Percentiles rank a stretch among this genome's conserved stretches.
These are phyloP conservation scores for Myriangium duriaei DNA, from an alignment of 2,329 filamentous ascomycete genomes.

Conservation along the genomic window DNA sequence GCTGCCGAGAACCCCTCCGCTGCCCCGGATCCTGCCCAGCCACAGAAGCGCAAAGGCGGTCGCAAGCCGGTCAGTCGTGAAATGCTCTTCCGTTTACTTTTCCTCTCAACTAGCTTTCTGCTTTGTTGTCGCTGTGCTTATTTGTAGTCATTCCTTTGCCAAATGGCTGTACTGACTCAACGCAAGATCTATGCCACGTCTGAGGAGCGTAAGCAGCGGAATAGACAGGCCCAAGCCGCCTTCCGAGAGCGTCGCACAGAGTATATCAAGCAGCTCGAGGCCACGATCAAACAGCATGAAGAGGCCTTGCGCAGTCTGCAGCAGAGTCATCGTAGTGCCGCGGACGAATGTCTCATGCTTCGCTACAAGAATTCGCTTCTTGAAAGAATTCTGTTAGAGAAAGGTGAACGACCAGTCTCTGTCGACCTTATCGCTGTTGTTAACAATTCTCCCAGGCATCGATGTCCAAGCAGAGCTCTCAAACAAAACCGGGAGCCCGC, in stretches of 20 bases:
- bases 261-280: conserved; percentile 98
- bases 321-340: conserved; percentile 83
- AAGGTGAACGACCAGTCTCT: conserved; percentile 49
- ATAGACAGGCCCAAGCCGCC: conserved; percentile 90
- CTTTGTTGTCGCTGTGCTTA: background rate
- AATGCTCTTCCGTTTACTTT: conserved; percentile 11
- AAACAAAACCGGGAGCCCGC: conserved; percentile 81
- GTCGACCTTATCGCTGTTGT: no score
- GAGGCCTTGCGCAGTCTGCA: conserved; percentile 85
- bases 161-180: conserved; percentile 27
- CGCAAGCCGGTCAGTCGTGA: conserved; percentile 72
- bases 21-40: conserved; percentile 30
- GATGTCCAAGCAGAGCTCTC: conserved; percentile 94
- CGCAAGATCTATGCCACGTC: conserved; percentile 92
- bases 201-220: conserved; percentile 94
- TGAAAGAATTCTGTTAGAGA: conserved; percentile 89
- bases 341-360: conserved; percentile 95
- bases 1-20: conserved; percentile 28
- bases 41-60: conserved; percentile 89
- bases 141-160: conserved; percentile 15
- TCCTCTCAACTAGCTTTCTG: background rate
- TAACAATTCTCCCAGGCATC: conserved; percentile 49
- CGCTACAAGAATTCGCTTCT: conserved; percentile 96
- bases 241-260: conserved; percentile 94
- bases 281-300: conserved; percentile 94